Evolutionary conservation across 306 rosid species (phyloP), one percentile per base, ranked within the genome.

Genomic region (Vigna trinervia): DNA sequence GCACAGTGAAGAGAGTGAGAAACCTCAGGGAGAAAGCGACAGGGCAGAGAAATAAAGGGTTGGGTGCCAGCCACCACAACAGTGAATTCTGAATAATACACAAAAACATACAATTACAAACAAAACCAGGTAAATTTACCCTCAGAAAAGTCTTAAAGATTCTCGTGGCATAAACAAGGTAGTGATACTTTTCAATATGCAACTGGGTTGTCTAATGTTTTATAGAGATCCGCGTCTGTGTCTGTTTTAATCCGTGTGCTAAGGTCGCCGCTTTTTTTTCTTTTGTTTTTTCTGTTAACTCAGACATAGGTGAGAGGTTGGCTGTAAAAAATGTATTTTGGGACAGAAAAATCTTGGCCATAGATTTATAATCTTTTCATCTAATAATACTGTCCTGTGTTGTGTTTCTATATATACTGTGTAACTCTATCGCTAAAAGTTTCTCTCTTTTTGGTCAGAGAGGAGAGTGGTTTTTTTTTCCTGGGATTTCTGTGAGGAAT

Each of bases 151-250:
- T 57, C 43, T 68, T n/a, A 15, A 30, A 45, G 28, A 46, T 52
- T 72, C 19, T 71, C 26, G 15, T 62, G 30, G 3, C 30, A 48
- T 50, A 62, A 41, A 58, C 46, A 58, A 30, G 71, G 7, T 7
- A 12, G 59, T 34, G 56, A 2, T 9, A 36, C 8, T 47, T 58
- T 12, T 19, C 52, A 14, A 30, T 43, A 43, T 34, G 3, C 64
- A 19, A 15, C 53, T 53, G 70, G 38, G n/a, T 22, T 50, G 71
- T 36, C 14, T 4, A 59, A 56, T 51, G 67, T 71, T 77, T 45
- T 17, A 78, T 85, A 59, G 88, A 88, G 84, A 88, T 90, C 83
- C 83, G 85, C 78, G 90, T 74, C 68, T 57, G 84, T 60, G 90
- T 74, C 68, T 57, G 84, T 60, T 60, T 70, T 20, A 69, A 67